phyloP scores from a whole-genome alignment of 140 eudicot species.

The Cichorium intybus region DNA sequence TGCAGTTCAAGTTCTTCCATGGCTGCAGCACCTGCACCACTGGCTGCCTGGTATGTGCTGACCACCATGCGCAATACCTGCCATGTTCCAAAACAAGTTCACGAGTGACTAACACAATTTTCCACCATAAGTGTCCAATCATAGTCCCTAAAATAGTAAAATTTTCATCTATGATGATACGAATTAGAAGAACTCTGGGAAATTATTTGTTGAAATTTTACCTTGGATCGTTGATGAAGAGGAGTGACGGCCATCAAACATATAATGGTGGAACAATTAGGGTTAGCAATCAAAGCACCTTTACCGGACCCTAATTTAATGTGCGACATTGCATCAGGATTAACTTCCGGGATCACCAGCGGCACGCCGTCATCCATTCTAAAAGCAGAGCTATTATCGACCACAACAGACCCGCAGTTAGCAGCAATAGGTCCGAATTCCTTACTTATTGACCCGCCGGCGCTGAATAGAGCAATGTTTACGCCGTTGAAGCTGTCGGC shows the following conservation, averaged over 20 bases:
- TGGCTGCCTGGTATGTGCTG: constrained; percentile 98
- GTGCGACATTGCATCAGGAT: constrained; percentile 78
- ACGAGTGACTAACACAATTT: too few relatives aligned
- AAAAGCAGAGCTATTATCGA: constrained; percentile 97
- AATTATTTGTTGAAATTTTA: too few relatives aligned
- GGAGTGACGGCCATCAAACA: constrained; percentile 99
- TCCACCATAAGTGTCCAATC: too few relatives aligned
- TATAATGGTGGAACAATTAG: constrained; percentile 93
- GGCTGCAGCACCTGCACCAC: constrained; percentile 99
- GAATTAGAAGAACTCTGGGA: too few relatives aligned
- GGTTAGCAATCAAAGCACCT: constrained; percentile 93
- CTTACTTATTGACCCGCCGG: constrained; percentile 91
- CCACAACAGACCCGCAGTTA: constrained; percentile 67
- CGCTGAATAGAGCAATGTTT: constrained; percentile 87
- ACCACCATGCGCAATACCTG: constrained; percentile 95
- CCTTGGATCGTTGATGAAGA: constrained; percentile 87
- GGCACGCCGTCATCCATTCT: constrained; percentile 83
- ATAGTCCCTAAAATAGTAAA: neutral
- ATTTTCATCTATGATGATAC: too few relatives aligned
- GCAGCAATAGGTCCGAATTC: constrained; percentile 82
- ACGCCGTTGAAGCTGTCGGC: constrained; percentile 64
- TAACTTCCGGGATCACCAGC: constrained; percentile 89
- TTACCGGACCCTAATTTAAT: constrained; percentile 61
- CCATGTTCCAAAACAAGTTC: too few relatives aligned
- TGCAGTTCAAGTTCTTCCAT: constrained; percentile 97